These are phyloP conservation scores for Globisporangium camurandrum DNA, from an alignment of 352 stramenopile species.

Conservation along the genomic window DNA sequence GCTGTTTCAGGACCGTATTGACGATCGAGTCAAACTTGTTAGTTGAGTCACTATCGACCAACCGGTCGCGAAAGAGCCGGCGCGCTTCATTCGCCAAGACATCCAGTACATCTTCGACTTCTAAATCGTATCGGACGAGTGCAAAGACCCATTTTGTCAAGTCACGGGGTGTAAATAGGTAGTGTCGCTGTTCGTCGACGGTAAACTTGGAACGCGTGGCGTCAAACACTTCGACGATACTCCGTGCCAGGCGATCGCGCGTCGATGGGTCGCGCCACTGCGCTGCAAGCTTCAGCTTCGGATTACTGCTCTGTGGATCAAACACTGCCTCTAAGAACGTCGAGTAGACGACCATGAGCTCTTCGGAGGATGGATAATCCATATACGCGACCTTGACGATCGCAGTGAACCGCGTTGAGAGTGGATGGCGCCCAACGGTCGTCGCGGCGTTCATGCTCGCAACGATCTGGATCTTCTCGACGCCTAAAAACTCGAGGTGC, in stretches of 20 bases:
- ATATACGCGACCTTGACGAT: constrained; percentile 91
- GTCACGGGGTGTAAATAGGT: constrained; percentile 91
- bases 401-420: constrained; percentile 92
- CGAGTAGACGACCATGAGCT: constrained; percentile 88
- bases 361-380: constrained; percentile 88
- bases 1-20: constrained; percentile 73
- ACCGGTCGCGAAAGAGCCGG: constrained; percentile 85
- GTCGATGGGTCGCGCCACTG: constrained; percentile 52
- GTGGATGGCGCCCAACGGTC: constrained; percentile 86
- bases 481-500: constrained; percentile 89
- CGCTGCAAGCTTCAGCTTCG: constrained; percentile 24
- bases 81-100: constrained; percentile 87
- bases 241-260: constrained; percentile 75
- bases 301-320: constrained; percentile 26
- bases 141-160: constrained; percentile 89
- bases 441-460: constrained; percentile 92
- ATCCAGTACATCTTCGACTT: constrained; percentile 84
- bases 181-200: constrained; percentile 92
- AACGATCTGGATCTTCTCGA: constrained; percentile 93
- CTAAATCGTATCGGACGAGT: constrained; percentile 88
- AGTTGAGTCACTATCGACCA: constrained; percentile 77
- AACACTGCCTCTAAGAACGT: constrained; percentile 83
- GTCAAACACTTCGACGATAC: constrained; percentile 90
- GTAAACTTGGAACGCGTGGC: constrained; percentile 86
- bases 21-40: constrained; percentile 84